Percentiles rank a stretch among this genome's conserved stretches.
Evolutionary conservation across 139 green algal species (phyloP).

Genomic region (Auxenochlorella pyrenoidosa): DNA sequence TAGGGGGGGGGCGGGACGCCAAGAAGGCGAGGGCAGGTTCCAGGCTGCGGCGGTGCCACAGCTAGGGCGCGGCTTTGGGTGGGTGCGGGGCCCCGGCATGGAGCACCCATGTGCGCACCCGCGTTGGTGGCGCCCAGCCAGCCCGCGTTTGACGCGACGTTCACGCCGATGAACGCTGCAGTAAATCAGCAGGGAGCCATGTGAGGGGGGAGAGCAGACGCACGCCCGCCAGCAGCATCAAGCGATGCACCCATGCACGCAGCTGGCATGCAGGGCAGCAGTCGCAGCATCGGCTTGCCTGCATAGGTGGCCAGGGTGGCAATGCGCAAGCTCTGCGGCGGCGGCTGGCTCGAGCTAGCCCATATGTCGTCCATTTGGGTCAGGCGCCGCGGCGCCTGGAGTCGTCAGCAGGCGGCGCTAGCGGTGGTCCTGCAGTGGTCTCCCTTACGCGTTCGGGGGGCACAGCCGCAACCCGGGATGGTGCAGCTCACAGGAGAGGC

Average conservation of each 20-base stretch:
- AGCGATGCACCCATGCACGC: background rate
- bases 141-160: slow-evolving; percentile 50
- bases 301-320: slow-evolving; percentile 4
- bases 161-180: slow-evolving; percentile 57
- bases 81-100: no score
- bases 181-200: background rate
- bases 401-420: background rate
- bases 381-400: background rate
- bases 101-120: no score
- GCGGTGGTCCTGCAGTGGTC: no score
- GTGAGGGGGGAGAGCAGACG: background rate
- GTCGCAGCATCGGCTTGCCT: background rate
- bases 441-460: no score
- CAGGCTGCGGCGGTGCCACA: no score
- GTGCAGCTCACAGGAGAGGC: no score
- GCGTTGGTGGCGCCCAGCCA: slow-evolving; percentile 62
- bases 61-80: no score
- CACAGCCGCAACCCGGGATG: no score
- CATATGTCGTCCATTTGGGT: slow-evolving; percentile 18
- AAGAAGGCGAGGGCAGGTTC: no score
- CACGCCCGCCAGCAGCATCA: background rate
- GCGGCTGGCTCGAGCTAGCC: background rate
- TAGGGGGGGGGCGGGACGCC: no score
- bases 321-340: background rate
- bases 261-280: background rate